phyloP scores from a whole-genome alignment of 768 basidiomycete species.

The Collybia mongolica region DNA sequence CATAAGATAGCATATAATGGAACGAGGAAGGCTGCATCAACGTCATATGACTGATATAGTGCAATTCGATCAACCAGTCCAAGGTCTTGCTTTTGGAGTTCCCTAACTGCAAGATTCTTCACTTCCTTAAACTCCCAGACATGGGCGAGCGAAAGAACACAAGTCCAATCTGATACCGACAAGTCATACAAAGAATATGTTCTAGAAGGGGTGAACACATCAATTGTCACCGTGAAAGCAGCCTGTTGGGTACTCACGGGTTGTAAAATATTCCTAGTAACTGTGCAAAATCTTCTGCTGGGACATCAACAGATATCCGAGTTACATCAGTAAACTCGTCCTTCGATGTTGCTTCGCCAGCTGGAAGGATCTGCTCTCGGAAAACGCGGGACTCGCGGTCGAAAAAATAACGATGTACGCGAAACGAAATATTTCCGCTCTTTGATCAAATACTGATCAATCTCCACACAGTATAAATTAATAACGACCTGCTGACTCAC shows the following conservation, averaged over 20 bases:
- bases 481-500: constrained; percentile 29
- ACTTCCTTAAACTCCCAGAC: constrained; percentile 56
- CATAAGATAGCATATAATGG: constrained; percentile 53
- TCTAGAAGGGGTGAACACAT: constrained; percentile 25
- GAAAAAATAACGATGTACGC: constrained; percentile 63
- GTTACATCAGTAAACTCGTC: constrained; percentile 37
- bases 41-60: constrained; percentile 50
- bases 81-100: constrained; percentile 10
- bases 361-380: constrained; percentile 30
- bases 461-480: background rate
- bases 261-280: constrained; percentile 61
- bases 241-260: constrained; percentile 30
- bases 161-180: constrained; percentile 48
- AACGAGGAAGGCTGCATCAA: constrained; percentile 48
- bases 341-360: constrained; percentile 17
- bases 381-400: constrained; percentile 58
- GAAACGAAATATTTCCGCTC: constrained; percentile 41
- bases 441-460: too few species aligned
- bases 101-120: constrained; percentile 48
- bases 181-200: constrained; percentile 56
- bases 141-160: constrained; percentile 51
- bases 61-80: constrained; percentile 36
- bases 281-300: constrained; percentile 36
- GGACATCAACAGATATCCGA: constrained; percentile 41
- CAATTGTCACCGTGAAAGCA: background rate